phyloP scores from a whole-genome alignment of 805 yeast genomes.

The Ogataea nonfermentans region DNA sequence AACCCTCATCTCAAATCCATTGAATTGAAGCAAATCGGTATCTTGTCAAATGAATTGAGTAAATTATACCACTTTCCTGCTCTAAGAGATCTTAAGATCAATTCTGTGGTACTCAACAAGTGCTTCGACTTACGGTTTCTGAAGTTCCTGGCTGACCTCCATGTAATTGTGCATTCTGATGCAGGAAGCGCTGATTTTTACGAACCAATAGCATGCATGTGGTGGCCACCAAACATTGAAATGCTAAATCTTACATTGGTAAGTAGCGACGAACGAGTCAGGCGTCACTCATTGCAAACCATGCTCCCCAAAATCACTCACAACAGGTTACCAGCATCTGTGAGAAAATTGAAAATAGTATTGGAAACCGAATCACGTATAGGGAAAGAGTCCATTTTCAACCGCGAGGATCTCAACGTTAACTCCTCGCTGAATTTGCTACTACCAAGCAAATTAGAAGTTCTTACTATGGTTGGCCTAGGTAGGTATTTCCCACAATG shows the following conservation, averaged over 20 bases:
- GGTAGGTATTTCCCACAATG: conserved; percentile 17
- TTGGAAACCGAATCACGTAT: conserved; percentile 12
- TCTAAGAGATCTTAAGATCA: conserved; percentile 1
- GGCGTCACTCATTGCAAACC: conserved; percentile 7
- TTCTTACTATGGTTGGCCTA: conserved; percentile 8
- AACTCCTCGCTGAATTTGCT: conserved; percentile 5
- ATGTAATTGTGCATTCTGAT: conserved; percentile 12
- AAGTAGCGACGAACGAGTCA: conserved; percentile 14
- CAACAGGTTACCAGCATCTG: conserved; percentile 6
- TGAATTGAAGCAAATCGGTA: background rate
- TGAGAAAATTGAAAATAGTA: conserved; percentile 1
- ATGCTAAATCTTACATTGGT: conserved; percentile 2
- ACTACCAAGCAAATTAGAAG: conserved; percentile 7
- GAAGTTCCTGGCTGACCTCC: background rate
- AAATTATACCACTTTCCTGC: conserved; percentile 4
- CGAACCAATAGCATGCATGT: background rate
- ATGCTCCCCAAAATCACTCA: conserved; percentile 6
- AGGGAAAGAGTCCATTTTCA: conserved; percentile 15
- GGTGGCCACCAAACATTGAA: conserved; percentile 13
- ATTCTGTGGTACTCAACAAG: conserved; percentile 1
- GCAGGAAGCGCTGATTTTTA: background rate
- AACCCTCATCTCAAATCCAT: conserved; percentile 5
- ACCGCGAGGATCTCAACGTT: conserved; percentile 7
- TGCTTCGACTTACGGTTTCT: background rate
- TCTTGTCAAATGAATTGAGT: conserved; percentile 8